Conservation (phyloP, 805 yeast species). For the Lipomyces orientalis region DNA sequence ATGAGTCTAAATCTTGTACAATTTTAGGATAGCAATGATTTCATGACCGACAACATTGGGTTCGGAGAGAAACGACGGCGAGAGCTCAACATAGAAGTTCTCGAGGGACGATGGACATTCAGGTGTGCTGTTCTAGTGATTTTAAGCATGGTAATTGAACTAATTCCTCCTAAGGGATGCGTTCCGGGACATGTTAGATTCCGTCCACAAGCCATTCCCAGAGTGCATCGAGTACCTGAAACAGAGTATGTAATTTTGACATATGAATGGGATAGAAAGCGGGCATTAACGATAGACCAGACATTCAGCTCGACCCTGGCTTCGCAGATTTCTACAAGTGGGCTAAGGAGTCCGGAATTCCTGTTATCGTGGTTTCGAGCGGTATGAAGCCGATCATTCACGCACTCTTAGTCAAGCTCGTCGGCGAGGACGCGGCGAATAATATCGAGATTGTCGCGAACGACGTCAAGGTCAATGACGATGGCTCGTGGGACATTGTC, state of each 20-base stretch:
- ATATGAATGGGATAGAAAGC: background rate
- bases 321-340: constrained; percentile 81
- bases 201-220: constrained; percentile 74
- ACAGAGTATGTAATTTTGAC: constrained; percentile 43
- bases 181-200: constrained; percentile 81
- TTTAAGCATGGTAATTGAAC: too few species aligned
- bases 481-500: constrained; percentile 78
- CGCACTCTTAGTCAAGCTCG: constrained; percentile 72
- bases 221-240: constrained; percentile 76
- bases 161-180: constrained; percentile 64
- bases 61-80: constrained; percentile 74
- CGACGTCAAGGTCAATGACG: constrained; percentile 61
- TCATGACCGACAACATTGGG: constrained; percentile 85
- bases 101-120: constrained; percentile 69
- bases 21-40: constrained; percentile 80
- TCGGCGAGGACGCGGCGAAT: constrained; percentile 75
- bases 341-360: constrained; percentile 73
- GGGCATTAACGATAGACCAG: constrained; percentile 20
- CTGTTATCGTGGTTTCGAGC: constrained; percentile 84
- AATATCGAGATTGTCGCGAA: constrained; percentile 84
- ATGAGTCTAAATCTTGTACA: background rate
- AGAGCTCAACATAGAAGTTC: constrained; percentile 71
- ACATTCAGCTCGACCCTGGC: constrained; percentile 86
- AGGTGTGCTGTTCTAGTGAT: constrained; percentile 19
- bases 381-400: constrained; percentile 94